These are phyloP conservation scores for Trifolium pratense DNA, from an alignment of 306 rosid genomes.

Conservation along the genomic window DNA sequence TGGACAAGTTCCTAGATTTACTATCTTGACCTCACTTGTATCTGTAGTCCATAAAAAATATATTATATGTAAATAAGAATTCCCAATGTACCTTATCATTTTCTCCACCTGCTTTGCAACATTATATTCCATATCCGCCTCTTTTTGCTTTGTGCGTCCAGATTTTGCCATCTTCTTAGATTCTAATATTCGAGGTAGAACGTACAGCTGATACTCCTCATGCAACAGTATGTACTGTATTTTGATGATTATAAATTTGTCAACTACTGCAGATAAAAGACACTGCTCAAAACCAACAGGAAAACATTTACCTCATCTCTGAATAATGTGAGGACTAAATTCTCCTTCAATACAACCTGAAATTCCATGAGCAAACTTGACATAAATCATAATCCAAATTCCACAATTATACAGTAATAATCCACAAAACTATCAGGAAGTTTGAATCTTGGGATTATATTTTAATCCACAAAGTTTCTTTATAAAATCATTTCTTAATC, in stretches of 20 bases:
- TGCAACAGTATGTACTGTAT: constrained; percentile 83
- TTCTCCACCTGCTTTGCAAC: constrained; percentile 99
- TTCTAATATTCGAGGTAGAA: constrained; percentile 90
- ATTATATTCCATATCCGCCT: constrained; percentile 96
- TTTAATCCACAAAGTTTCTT: constrained; percentile 7
- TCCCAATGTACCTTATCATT: constrained; percentile 79
- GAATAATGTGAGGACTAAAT: constrained; percentile 81
- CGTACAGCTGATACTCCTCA: constrained; percentile 90
- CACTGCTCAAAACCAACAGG: constrained; percentile 18
- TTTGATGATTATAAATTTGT: constrained; percentile 40
- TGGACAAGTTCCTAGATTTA: constrained; percentile 26
- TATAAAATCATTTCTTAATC: background rate
- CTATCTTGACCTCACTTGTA: constrained; percentile 19
- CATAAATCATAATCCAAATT: constrained; percentile 5
- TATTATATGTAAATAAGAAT: constrained; percentile 24
- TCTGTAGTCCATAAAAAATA: constrained; percentile 13
- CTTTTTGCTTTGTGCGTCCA: constrained; percentile 96
- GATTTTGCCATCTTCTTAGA: constrained; percentile 99
- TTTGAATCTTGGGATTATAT: constrained; percentile 12
- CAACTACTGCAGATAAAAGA: constrained; percentile 39
- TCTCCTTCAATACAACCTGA: constrained; percentile 96
- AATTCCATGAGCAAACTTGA: constrained; percentile 40
- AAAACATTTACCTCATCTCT: constrained; percentile 84
- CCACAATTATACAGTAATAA: background rate
- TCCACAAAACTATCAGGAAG: constrained; percentile 27